Evolutionary conservation across 75 land plant genomes (phyloP), one percentile per base, ranked within the genome.

Genomic region (Pinus tabuliformis): DNA sequence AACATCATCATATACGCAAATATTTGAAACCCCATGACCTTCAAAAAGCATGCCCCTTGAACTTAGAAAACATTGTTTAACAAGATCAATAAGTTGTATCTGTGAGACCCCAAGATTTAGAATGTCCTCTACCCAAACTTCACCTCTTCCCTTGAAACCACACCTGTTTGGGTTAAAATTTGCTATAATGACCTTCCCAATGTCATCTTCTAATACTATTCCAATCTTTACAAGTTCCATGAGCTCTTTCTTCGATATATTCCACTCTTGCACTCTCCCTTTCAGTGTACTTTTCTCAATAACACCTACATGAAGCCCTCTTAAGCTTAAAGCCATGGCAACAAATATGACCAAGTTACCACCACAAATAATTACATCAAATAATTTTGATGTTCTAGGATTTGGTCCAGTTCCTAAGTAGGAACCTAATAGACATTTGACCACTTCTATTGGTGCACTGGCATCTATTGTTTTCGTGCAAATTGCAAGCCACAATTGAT

Each of bases 201-300:
- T 83, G 15, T 90, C 93, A 45, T 86, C 89, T 72, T 85, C 80
- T 21, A 80, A 76, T 45, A 96, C 70, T 66, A 94, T 75, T 2
- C 97, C 99, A 77, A 72, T 81, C 62, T 94, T 70, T 62, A 94
- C 95, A 36, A 96, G 95, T 76, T 96, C 97, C 77, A 80, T 56
- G 24, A 96, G 89, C 70, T 96, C 99, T 70, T 96, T 94, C 81
- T 83, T 91, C 24, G 99, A 96, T 68, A 96, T 95, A 76, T 96
- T 96, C 99, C 99, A 96, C 62, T 96, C 97, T 81, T 96, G 99
- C 56, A 82, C 95, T 76, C 99, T 89, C 99, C 99, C 99, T 85
- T 86, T 87, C 21, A 96, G 81, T 4, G 77, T 71, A 63, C 80
- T 83, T 75, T 83, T 91, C 80, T 96, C 99, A 56, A 96, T 84